These are phyloP conservation scores for Rheum nobile DNA, from an alignment of 148 eudicot genomes.

Conservation along the genomic window DNA sequence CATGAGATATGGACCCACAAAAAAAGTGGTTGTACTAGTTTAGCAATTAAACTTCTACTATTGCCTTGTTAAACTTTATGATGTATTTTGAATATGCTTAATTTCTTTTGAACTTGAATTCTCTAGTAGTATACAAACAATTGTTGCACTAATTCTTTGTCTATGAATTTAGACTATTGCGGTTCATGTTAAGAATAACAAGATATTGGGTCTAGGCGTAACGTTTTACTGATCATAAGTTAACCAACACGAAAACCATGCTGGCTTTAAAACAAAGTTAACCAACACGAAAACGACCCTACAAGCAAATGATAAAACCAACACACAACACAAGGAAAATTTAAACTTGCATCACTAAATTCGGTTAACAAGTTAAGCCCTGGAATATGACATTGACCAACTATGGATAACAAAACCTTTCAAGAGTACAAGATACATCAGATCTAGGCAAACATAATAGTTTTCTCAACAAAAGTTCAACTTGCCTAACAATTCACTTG, in stretches of 20 bases:
- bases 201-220: conserved; percentile 9
- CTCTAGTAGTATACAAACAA: no score
- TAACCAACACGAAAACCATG: background rate
- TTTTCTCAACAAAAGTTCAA: background rate
- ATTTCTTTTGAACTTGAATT: no score
- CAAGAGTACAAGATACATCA: background rate
- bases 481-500: no score
- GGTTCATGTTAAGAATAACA: background rate
- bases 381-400: background rate
- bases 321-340: background rate
- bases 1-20: no score
- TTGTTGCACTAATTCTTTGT: no score
- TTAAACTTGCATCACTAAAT: background rate
- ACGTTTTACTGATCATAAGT: background rate
- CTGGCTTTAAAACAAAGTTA: background rate
- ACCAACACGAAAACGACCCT: background rate
- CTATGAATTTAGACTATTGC: no score
- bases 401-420: background rate
- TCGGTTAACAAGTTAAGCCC: background rate
- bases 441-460: background rate
- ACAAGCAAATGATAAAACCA: background rate
- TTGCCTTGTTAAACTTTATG: no score
- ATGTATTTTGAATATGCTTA: no score
- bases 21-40: no score
- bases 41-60: no score